Base-by-base conservation (phyloP, 352 stramenopile genomes). In the Globisporangium carolinianum region DNA sequence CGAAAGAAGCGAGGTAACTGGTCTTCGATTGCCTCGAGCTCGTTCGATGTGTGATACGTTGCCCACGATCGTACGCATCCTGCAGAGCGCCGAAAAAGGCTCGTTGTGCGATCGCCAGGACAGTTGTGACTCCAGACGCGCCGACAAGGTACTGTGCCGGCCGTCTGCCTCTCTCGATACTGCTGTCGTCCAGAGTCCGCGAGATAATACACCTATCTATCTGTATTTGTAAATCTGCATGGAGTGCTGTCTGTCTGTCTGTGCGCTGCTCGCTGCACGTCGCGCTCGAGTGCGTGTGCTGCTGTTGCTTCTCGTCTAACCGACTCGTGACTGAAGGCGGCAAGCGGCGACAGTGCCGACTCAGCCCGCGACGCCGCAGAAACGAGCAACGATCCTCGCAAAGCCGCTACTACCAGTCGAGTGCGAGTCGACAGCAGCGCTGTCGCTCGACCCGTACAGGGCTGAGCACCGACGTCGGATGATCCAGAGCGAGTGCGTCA, bases 401-500 rank as follows among this genome's bases (percentile, higher is more conserved):
- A 8, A 18, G 17, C 51, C 24, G 5, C 14, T 47, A 12, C 47
- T 55, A 65, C 18, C 61, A 35, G 56, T 9, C 41, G 12, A 47
- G 18, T 10, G 38, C 5, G 6, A 53, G 55, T n/a, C 17, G 14
- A 8, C 17, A 6, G 4, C 38, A 6, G 32, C 54, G 47, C 39
- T 60, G 14, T 54, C 60, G 35, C 36, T 89, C 51, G 72, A 92
- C 45, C 82, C 82, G 12, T 92, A 85, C 56, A 73, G 65, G 41
- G 60, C 64, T 47, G 68, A 77, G 54, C 75, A 78, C 38, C 73
- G 82, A 14, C 64, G 67, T 61, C 45, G 60, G 5, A 69, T 88
- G 60, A 76, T 89, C 24, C 63, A 73, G 38, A 56, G 70, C 43
- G 57, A 54, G 24, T 51, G 53, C 24, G 75, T 93, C 7, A 58